Base-by-base conservation (phyloP, 2,329 filamentous ascomycete genomes). In the Ophiocordyceps sinensis region DNA sequence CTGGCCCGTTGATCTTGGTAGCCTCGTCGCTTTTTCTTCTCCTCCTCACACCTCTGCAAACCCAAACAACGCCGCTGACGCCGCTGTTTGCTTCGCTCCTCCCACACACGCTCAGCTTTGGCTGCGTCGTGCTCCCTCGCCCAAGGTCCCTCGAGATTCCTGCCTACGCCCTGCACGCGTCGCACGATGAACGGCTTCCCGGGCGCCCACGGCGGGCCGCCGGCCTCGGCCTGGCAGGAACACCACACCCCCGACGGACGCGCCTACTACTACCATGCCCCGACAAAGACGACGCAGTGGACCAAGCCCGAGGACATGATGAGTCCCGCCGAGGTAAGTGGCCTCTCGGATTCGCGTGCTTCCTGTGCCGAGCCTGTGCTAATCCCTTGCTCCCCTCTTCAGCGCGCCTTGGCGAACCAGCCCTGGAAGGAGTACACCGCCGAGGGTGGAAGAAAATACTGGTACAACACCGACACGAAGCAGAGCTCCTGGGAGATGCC, bases 401-500 rank as follows among this genome's bases (percentile, higher is more conserved):
- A 88, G 85, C 82, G 82, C 56, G 85, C 85, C 41, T 71, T 93
- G 38, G 73, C 82, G 39, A 80, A 81, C 52, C 84, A 91, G 51
- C 84, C 85, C 48, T 98, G 88, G 87, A 91, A 89, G 55, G 86
- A 94, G 61, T 91, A 94, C 56, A 86, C 82, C 23, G 80, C 85
- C 19, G 79, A 87, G 46, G 84, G 85, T 48, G 91, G 89, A 37
- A 79, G 81, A 53, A 85, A 89, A 57, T 98, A 98, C 64, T 98
- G 87, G 84, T 89, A 88, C 61, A 91, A 98, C 61, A 84, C 80
- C 29, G 82, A 93, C 61, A 88, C 85, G 36, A 88, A 89, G 63
- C 75, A 87, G 65, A 96, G 87, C 59, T 86, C 84, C 28, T 98
- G 91, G 91, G 82, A 88, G 54, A 88, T 94, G 73, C 91, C 91